These are phyloP conservation scores for Candida sojae DNA, from an alignment of 1,139 yeast genomes.

Conservation along the genomic window DNA sequence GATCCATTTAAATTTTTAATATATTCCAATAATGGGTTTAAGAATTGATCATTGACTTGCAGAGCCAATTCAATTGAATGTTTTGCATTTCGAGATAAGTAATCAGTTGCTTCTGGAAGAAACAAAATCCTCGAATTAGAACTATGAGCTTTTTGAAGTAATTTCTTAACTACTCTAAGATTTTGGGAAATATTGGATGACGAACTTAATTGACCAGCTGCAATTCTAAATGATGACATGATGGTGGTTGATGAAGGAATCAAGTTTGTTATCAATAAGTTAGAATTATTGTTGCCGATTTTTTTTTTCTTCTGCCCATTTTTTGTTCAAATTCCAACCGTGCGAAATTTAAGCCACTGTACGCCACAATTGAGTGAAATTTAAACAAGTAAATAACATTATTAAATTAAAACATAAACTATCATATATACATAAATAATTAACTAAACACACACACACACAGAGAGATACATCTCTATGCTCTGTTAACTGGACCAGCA, in stretches of 20 bases:
- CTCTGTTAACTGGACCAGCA: constrained; percentile 47
- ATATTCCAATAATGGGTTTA: constrained; percentile 48
- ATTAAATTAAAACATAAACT: background rate
- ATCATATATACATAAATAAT: background rate
- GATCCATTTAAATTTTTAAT: constrained; percentile 29
- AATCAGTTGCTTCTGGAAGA: constrained; percentile 93
- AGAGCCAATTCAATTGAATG: constrained; percentile 65
- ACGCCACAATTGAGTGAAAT: background rate
- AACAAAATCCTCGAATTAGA: constrained; percentile 66
- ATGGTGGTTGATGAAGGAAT: background rate
- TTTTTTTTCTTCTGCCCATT: background rate
- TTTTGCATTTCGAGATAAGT: constrained; percentile 66
- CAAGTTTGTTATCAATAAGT: no score
- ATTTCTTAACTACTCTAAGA: constrained; percentile 54
- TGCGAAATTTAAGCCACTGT: background rate
- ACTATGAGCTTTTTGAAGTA: constrained; percentile 64
- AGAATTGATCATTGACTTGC: constrained; percentile 53
- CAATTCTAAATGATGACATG: constrained; percentile 40
- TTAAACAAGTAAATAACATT: no score
- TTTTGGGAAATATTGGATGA: constrained; percentile 63
- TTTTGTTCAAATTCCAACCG: background rate
- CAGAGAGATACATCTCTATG: background rate
- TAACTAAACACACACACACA: background rate
- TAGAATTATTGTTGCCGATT: no score
- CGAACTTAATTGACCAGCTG: constrained; percentile 87